phyloP scores from a whole-genome alignment of 2,329 filamentous ascomycete genomes.

The Aspergillus sclerotialis region DNA sequence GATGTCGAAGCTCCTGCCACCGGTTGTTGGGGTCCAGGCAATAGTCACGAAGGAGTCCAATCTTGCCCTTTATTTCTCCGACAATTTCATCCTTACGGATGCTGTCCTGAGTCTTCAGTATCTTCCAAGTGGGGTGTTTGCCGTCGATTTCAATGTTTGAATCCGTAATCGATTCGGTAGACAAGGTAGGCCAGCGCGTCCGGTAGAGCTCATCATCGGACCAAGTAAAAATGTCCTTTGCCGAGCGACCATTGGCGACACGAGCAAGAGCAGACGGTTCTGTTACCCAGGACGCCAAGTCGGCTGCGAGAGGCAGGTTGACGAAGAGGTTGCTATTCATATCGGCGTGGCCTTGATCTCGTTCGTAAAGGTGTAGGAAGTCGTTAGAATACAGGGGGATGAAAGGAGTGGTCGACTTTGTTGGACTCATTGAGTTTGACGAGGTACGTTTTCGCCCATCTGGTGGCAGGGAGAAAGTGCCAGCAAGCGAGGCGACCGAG shows the following conservation, averaged over 20 bases:
- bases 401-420: slow-evolving; percentile 55
- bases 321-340: slow-evolving; percentile 70
- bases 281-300: slow-evolving; percentile 70
- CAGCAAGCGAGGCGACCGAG: slow-evolving; percentile 63
- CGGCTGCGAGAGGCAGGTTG: slow-evolving; percentile 66
- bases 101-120: slow-evolving; percentile 44
- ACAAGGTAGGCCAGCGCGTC: slow-evolving; percentile 46
- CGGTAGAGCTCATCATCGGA: slow-evolving; percentile 50
- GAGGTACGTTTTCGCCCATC: slow-evolving; percentile 55
- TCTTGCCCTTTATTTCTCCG: slow-evolving; percentile 69
- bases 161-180: slow-evolving; percentile 48
- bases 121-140: slow-evolving; percentile 61
- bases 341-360: slow-evolving; percentile 50
- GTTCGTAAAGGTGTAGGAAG: slow-evolving; percentile 68
- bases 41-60: slow-evolving; percentile 68
- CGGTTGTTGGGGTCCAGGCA: slow-evolving; percentile 59
- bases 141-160: slow-evolving; percentile 44
- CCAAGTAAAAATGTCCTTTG: slow-evolving; percentile 64
- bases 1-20: slow-evolving; percentile 57
- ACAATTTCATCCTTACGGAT: slow-evolving; percentile 51
- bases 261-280: slow-evolving; percentile 62
- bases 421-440: slow-evolving; percentile 65
- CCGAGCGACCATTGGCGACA: slow-evolving; percentile 57
- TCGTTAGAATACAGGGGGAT: slow-evolving; percentile 65
- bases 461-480: slow-evolving; percentile 59